A percentile compares a stretch with the other conserved stretches of the same genome.
phyloP scores from a whole-genome alignment of 2,329 filamentous ascomycete genomes.

The Neofusicoccum parvum region DNA sequence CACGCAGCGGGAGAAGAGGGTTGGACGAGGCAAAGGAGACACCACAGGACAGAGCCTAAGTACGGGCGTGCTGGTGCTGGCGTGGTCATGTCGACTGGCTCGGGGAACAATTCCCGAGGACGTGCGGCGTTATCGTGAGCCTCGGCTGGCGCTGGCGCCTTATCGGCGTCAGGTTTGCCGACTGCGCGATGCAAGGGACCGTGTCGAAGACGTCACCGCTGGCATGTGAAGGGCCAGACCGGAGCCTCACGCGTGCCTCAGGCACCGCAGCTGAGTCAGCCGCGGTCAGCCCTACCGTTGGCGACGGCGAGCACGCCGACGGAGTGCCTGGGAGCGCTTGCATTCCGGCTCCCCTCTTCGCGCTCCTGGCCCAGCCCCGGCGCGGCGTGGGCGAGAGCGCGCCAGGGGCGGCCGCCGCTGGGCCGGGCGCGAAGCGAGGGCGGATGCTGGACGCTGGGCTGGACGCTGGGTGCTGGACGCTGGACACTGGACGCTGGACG shows the following conservation, averaged over 20 bases:
- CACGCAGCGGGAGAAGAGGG: neutral
- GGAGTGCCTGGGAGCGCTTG: neutral
- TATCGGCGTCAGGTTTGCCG: constrained; percentile 15
- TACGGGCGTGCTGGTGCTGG: neutral
- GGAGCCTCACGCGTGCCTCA: neutral
- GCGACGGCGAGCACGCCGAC: too few species aligned
- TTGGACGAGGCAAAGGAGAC: neutral
- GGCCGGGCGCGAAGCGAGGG: too few species aligned
- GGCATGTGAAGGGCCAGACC: constrained; percentile 1
- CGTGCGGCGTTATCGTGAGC: constrained; percentile 16
- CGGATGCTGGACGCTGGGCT: too few species aligned
- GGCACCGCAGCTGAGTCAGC: neutral
- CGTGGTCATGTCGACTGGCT: constrained; percentile 5
- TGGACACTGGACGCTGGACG: too few species aligned
- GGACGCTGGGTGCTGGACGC: too few species aligned
- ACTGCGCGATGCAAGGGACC: constrained; percentile 3
- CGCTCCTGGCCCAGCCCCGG: too few species aligned
- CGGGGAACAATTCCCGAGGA: constrained; percentile 15
- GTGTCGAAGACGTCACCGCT: constrained; percentile 9
- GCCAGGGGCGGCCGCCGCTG: too few species aligned
- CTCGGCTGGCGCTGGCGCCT: constrained; percentile 4
- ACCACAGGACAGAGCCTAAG: neutral
- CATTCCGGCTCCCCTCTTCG: too few species aligned
- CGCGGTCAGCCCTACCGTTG: neutral
- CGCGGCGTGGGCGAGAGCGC: too few species aligned